Evolutionary conservation across 345 rosid species (phyloP).

Genomic region (Citropsis articulata): DNA sequence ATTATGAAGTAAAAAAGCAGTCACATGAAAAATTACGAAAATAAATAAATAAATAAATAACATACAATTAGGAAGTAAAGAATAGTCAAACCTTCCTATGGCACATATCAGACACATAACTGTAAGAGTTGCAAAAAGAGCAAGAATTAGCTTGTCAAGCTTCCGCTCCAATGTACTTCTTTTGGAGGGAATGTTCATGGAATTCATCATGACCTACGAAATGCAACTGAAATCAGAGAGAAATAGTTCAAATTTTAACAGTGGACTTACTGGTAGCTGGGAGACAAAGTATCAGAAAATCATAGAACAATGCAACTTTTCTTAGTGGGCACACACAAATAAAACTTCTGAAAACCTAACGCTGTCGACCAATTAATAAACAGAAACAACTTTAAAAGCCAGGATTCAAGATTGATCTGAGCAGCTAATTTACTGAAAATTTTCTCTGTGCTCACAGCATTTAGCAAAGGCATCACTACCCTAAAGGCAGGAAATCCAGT

Average conservation of each 20-base stretch:
- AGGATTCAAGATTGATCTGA: not conserved
- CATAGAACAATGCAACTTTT: slow-evolving; percentile 10
- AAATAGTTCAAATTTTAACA: slow-evolving; percentile 17
- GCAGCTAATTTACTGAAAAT: not conserved
- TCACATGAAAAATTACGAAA: slow-evolving; percentile 12
- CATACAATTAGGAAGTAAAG: slow-evolving; percentile 7
- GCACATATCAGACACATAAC: slow-evolving; percentile 92
- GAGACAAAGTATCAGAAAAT: not conserved
- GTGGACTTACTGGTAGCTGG: not conserved
- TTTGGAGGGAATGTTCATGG: slow-evolving; percentile 99
- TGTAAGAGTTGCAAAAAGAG: slow-evolving; percentile 81
- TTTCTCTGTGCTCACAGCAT: not conserved
- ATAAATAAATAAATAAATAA: slow-evolving; percentile 8
- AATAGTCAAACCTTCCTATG: slow-evolving; percentile 65
- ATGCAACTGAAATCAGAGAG: slow-evolving; percentile 25
- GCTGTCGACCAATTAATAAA: not conserved
- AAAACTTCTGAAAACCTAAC: slow-evolving; percentile 4
- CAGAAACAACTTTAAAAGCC: not conserved
- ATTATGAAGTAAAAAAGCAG: slow-evolving; percentile 23
- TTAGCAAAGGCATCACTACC: not conserved
- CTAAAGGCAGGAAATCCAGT: not conserved
- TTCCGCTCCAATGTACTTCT: slow-evolving; percentile 98
- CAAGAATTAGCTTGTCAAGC: slow-evolving; percentile 95
- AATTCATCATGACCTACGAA: slow-evolving; percentile 97
- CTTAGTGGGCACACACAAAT: slow-evolving; percentile 12